phyloP scores from a whole-genome alignment of 2,329 filamentous ascomycete genomes.

The Ilyonectria mors-panacis region DNA sequence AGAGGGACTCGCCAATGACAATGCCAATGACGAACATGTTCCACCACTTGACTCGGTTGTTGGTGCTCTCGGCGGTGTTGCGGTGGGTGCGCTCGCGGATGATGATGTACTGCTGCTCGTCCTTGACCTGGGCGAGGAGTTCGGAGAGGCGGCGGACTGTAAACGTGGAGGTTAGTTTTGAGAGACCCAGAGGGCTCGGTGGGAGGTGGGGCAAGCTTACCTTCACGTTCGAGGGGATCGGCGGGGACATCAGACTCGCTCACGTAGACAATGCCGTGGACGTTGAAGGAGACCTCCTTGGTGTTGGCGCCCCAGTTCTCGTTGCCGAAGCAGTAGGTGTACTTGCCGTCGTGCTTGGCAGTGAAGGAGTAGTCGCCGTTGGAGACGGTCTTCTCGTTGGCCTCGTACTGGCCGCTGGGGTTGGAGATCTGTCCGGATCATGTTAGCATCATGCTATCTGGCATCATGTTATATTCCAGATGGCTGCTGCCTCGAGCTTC shows the following conservation, averaged over 20 bases:
- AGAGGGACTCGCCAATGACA: slow-evolving; percentile 91
- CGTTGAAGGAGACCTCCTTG: slow-evolving; percentile 99
- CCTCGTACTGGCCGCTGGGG: slow-evolving; percentile 81
- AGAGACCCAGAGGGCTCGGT: background rate
- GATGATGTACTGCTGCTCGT: slow-evolving; percentile 98
- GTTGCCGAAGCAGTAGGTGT: slow-evolving; percentile 98
- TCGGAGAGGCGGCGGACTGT: slow-evolving; percentile 87
- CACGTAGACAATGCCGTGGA: slow-evolving; percentile 98
- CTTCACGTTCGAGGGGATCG: slow-evolving; percentile 92
- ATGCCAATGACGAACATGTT: slow-evolving; percentile 95
- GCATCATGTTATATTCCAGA: slow-evolving; percentile 19
- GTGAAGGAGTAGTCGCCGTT: slow-evolving; percentile 95
- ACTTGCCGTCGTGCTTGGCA: slow-evolving; percentile 88
- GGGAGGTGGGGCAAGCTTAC: slow-evolving; percentile 62
- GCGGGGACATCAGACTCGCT: slow-evolving; percentile 86
- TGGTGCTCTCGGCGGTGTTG: slow-evolving; percentile 99
- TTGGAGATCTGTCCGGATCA: slow-evolving; percentile 76
- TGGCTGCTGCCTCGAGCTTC: slow-evolving; percentile 23
- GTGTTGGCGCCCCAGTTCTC: slow-evolving; percentile 96
- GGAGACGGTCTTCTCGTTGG: slow-evolving; percentile 85
- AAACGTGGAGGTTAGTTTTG: slow-evolving; percentile 16
- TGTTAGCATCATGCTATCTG: slow-evolving; percentile 38
- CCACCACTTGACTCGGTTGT: slow-evolving; percentile 99
- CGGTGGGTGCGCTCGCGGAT: slow-evolving; percentile 95
- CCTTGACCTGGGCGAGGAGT: slow-evolving; percentile 91